Evolutionary conservation across 805 yeast species (phyloP), one percentile per base, ranked within the genome.

Genomic region (Scheffersomyces lignosus): DNA sequence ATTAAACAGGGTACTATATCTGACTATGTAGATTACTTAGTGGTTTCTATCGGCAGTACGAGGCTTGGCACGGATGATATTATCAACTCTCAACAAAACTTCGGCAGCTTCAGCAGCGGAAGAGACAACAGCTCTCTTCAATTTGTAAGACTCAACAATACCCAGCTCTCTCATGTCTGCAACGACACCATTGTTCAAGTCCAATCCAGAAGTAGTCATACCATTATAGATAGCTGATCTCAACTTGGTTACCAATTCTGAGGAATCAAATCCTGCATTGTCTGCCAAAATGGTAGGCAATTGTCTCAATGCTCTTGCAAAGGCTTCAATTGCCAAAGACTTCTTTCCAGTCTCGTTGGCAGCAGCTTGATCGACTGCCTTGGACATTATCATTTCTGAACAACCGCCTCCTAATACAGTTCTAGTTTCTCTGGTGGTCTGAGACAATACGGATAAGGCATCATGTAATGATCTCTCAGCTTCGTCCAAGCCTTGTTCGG

Each of bases 31-130:
- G n/a, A n/a, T n/a, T n/a, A n/a, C n/a, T 40, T 56, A 63, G 42
- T 58, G 70, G 48, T 78, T 82, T 73, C 96, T 78, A 68, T 86
- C 91, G 27, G 97, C 96, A 29, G 99, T 90, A 67, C 99, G 78
- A 46, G 99, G 99, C 62, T 87, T 90, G 23, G 99, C 98, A 50
- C 96, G 81, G 46, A 93, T 87, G 48, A 93, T 93, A 64, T 93
- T 91, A 61, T 93, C 99, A 29, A 93, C 99, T 60, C 99, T 81
- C 54, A 93, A 70, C 48, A 93, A 75, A 32, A 93, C 90, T 70
- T 93, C 98, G 4, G 98, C 95, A 22, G 99, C 99, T 70, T 93
- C 99, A n/a, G 96, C 75, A 4, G 99, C 98, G 31, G 95, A 83
- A 10, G 89, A 78, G 13, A 93, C 97, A 12, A 95, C 99, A 2